phyloP scores from a whole-genome alignment of 2,329 filamentous ascomycete genomes.

The Pseudopyrenochaeta lycopersici region DNA sequence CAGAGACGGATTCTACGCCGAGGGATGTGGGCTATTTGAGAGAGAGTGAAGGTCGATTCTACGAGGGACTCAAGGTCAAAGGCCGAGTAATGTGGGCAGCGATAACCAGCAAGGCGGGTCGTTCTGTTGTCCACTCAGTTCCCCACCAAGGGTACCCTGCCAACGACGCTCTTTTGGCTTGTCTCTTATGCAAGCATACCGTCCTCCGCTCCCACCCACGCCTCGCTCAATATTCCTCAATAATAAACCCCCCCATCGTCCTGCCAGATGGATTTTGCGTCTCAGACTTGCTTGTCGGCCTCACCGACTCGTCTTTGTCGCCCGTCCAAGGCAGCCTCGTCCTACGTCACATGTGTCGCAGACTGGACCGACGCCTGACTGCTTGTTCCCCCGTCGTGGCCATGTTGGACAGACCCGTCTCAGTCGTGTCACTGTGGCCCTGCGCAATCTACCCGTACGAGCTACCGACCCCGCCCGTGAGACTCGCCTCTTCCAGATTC shows the following conservation, averaged over 20 bases:
- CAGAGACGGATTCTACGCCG: too few species aligned
- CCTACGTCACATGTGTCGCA: conserved; percentile 6
- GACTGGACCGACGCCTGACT: background rate
- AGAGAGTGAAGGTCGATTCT: too few species aligned
- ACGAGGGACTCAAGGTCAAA: too few species aligned
- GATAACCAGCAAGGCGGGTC: too few species aligned
- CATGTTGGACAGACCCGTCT: conserved; percentile 3
- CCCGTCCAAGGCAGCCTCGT: background rate
- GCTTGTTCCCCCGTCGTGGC: background rate
- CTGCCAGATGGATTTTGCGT: too few species aligned
- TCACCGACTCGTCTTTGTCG: conserved; percentile 6
- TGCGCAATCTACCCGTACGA: background rate
- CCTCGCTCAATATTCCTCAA: background rate
- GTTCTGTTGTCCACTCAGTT: too few species aligned
- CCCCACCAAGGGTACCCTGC: too few species aligned
- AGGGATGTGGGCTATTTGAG: background rate
- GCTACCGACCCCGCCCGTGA: background rate
- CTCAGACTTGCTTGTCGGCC: conserved; percentile 5
- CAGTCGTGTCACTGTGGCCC: background rate
- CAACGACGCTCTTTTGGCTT: too few species aligned
- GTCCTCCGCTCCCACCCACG: background rate
- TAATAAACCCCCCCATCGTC: too few species aligned
- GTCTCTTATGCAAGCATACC: too few species aligned
- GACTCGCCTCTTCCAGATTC: background rate
- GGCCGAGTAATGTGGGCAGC: too few species aligned